A percentile compares a stretch with the other conserved stretches of the same genome.
Evolutionary conservation across 164 flowering plant genomes (phyloP).

Genomic region (Cinnamomum chago): DNA sequence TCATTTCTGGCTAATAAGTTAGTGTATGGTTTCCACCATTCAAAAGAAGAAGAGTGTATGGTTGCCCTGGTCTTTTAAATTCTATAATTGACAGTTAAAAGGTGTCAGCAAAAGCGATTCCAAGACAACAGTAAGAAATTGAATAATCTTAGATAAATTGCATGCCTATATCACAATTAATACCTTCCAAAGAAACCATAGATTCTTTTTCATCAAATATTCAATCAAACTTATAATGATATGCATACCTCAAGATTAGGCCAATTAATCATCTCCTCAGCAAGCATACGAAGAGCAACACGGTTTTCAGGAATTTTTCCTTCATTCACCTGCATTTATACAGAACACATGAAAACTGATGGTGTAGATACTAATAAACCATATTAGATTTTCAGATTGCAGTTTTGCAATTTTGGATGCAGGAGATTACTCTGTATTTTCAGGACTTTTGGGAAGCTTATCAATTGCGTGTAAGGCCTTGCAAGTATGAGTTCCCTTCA

Average conservation of each 20-base stretch:
- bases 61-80: too few relatives aligned
- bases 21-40: background rate
- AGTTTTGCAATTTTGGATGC: background rate
- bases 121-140: background rate
- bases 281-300: constrained; percentile 63
- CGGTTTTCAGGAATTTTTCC: constrained; percentile 77
- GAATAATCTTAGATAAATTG: background rate
- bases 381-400: background rate
- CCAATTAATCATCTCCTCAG: constrained; percentile 82
- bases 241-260: constrained; percentile 83
- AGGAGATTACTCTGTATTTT: background rate
- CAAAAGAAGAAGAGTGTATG: too few relatives aligned
- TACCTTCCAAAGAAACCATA: background rate
- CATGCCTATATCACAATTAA: background rate
- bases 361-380: background rate
- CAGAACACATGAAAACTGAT: background rate
- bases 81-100: background rate
- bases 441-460: background rate
- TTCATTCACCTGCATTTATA: constrained; percentile 59
- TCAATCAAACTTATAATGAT: background rate
- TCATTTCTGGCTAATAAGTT: background rate
- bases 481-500: too few relatives aligned
- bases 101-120: background rate
- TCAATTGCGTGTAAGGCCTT: too few relatives aligned
- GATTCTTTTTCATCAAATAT: background rate